A percentile compares a stretch with the other conserved stretches of the same genome.
These are phyloP conservation scores for Durusdinium trenchii DNA, from an alignment of 73 alveolate genomes.

Conservation along the genomic window DNA sequence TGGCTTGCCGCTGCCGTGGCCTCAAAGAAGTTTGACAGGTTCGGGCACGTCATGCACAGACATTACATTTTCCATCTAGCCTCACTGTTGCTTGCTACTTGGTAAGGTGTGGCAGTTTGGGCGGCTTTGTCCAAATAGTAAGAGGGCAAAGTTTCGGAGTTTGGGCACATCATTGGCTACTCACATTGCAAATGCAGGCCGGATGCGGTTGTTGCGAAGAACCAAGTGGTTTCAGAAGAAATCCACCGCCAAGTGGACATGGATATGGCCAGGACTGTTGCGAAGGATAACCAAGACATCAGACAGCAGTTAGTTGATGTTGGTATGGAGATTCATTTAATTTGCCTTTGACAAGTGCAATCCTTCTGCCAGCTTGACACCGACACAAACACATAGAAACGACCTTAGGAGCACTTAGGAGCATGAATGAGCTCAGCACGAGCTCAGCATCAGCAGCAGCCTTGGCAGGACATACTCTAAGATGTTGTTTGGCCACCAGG, in stretches of 20 bases:
- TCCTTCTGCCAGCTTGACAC: too few relatives aligned
- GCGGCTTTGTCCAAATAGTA: background rate
- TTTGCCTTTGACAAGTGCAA: too few relatives aligned
- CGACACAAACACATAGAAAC: too few relatives aligned
- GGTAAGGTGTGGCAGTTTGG: background rate
- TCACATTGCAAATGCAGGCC: background rate
- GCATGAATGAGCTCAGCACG: too few relatives aligned
- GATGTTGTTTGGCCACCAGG: conserved; percentile 12
- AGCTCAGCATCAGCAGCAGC: background rate
- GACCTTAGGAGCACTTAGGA: too few relatives aligned
- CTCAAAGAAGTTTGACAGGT: conserved; percentile 6
- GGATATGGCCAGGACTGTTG: conserved; percentile 47
- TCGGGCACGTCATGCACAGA: background rate
- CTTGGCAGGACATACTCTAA: conserved; percentile 31
- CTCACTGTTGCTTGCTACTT: background rate
- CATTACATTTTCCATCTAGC: background rate
- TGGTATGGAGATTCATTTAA: too few relatives aligned
- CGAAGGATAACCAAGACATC: too few relatives aligned
- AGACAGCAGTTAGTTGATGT: too few relatives aligned
- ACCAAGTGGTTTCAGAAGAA: background rate
- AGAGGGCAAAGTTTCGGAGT: background rate
- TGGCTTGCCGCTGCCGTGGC: conserved; percentile 48
- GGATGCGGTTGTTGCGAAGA: background rate
- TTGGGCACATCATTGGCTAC: background rate
- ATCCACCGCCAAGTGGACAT: conserved; percentile 8